Evolutionary conservation across 2,329 filamentous ascomycete species (phyloP), one percentile per base, ranked within the genome.

Genomic region (Fusarium subglutinans): DNA sequence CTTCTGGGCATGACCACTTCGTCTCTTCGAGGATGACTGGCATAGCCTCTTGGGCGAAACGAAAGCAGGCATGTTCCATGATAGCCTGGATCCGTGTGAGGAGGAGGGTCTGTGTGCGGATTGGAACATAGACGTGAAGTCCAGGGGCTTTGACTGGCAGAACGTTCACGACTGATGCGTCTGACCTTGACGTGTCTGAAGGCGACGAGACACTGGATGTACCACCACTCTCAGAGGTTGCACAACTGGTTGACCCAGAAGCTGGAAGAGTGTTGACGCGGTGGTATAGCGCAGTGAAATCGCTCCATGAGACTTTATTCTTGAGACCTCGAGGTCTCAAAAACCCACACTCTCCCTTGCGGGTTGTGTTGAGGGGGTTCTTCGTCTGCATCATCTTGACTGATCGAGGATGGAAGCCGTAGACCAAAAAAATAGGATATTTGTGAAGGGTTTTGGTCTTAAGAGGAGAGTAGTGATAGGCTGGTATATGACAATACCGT

Each of bases 1-100:
- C 55, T 7, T 62, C 47, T 2, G 66, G 37, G 11, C 70, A 63
- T 8, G 41, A 14, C 71, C 71, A 73, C 1, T 14, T 17, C 2
- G 22, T 60, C 5, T 38, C 13, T 5, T 43, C 11, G 4, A 74
- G 48, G 11, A 74, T 20, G 3, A 15, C 15, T 22, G 71, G 70
- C 35, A 73, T 45, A 2, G 22, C 2, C 10, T 47, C 4, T 8
- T 63, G 8, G 15, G 66, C 70, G 12, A 68, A 73, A 4, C 26
- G n/a, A 14, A 54, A 73, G 13, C 40, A 63, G 2, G 70, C 58
- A 8, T 54, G 24, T 8, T 73, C 71, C 24, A 71, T 8, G 6
- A 68, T 50, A 4, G 17, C 59, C 28, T 73, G 70, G 1, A 68
- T n/a, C 2, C 63, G 26, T 6, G 37, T 15, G 2, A 73, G 24